Evolutionary conservation across 2,329 filamentous ascomycete genomes (phyloP).

Genomic region (Aspergillus fijiensis): DNA sequence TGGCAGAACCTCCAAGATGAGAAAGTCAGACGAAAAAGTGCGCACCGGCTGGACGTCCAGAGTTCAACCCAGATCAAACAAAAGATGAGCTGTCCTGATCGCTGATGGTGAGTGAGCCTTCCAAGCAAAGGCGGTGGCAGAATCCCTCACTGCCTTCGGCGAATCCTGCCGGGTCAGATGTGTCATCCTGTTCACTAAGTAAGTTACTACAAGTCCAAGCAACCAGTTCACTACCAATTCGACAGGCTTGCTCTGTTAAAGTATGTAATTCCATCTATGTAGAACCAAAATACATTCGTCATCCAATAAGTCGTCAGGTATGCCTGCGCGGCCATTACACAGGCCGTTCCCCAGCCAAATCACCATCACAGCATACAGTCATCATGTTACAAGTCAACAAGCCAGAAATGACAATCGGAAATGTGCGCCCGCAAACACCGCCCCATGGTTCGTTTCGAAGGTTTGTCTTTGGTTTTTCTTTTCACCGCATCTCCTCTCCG

Average conservation of each 20-base stretch:
- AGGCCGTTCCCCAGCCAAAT: too few species aligned
- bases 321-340: too few species aligned
- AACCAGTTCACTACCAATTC: too few species aligned
- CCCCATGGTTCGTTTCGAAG: slow-evolving; percentile 23
- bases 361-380: slow-evolving; percentile 12
- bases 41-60: too few species aligned
- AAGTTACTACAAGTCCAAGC: too few species aligned
- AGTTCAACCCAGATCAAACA: not conserved
- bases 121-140: slow-evolving; percentile 24
- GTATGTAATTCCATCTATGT: slow-evolving; percentile 1
- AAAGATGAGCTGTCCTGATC: slow-evolving; percentile 26
- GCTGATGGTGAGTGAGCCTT: not conserved
- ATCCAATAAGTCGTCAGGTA: slow-evolving; percentile 12
- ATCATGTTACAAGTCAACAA: slow-evolving; percentile 4
- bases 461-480: slow-evolving; percentile 14
- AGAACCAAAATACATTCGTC: slow-evolving; percentile 6
- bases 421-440: slow-evolving; percentile 34
- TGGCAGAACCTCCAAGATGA: too few species aligned
- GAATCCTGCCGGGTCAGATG: not conserved
- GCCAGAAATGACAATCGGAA: slow-evolving; percentile 18
- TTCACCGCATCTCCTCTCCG: slow-evolving; percentile 17
- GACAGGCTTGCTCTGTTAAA: too few species aligned
- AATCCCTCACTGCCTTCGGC: slow-evolving; percentile 10
- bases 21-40: too few species aligned
- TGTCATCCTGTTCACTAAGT: not conserved